Evolutionary conservation across 2,329 filamentous ascomycete species (phyloP).

Genomic region (Eurotiales sp.): DNA sequence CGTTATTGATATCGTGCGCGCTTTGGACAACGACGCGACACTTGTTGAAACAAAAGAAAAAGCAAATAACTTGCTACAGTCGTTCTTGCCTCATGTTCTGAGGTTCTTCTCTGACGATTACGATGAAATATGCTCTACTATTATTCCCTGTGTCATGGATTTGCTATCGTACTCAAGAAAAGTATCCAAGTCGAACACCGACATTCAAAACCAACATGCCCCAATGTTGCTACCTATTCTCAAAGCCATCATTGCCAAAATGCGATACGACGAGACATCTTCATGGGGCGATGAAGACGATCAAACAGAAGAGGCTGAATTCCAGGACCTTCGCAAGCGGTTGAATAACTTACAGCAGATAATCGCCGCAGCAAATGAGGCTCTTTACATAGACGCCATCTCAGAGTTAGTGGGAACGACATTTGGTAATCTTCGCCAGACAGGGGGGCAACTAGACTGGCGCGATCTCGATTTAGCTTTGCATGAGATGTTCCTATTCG

Average conservation of each 20-base stretch:
- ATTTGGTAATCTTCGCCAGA: constrained; percentile 73
- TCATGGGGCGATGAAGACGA: constrained; percentile 93
- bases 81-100: constrained; percentile 80
- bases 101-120: constrained; percentile 98
- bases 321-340: constrained; percentile 87
- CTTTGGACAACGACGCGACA: constrained; percentile 65
- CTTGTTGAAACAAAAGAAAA: constrained; percentile 64
- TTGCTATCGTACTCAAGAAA: constrained; percentile 87
- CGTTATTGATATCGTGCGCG: constrained; percentile 79
- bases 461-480: constrained; percentile 89
- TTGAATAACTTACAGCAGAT: constrained; percentile 89
- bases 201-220: constrained; percentile 70
- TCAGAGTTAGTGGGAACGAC: constrained; percentile 84
- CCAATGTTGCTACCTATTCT: constrained; percentile 82
- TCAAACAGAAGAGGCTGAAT: constrained; percentile 94
- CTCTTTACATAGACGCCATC: constrained; percentile 81
- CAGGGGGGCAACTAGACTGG: constrained; percentile 79
- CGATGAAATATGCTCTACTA: constrained; percentile 94
- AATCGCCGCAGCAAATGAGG: constrained; percentile 82
- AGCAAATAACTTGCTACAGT: constrained; percentile 76
- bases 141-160: constrained; percentile 90
- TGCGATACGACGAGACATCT: constrained; percentile 94
- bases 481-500: constrained; percentile 93
- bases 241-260: constrained; percentile 89
- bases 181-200: constrained; percentile 58